phyloP scores from a whole-genome alignment of 2,329 filamentous ascomycete species.

The Epichloe coenophiala region DNA sequence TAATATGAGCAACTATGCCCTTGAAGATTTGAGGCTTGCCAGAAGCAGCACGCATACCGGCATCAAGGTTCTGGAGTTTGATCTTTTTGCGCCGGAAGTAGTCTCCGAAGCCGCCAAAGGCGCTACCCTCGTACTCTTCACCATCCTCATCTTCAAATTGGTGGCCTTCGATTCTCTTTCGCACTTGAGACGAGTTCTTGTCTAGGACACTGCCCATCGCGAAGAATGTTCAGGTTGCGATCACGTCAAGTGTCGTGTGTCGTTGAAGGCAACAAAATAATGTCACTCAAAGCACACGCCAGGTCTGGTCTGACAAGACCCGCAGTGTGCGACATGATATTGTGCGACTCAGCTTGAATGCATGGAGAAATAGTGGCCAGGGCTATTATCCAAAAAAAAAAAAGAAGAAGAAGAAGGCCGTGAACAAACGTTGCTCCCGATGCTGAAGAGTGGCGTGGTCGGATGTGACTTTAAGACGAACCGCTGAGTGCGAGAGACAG shows the following conservation, averaged over 20 bases:
- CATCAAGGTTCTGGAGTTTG: conserved; percentile 91
- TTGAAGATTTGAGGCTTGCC: conserved; percentile 79
- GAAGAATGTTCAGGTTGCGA: neutral
- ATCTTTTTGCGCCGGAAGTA: conserved; percentile 95
- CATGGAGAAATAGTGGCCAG: neutral
- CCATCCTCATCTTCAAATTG: conserved; percentile 69
- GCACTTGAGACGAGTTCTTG: conserved; percentile 47
- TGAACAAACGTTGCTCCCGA: neutral
- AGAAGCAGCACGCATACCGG: conserved; percentile 54
- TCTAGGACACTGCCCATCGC: conserved; percentile 47
- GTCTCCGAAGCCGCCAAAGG: conserved; percentile 79
- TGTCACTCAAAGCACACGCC: no score
- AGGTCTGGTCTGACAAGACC: neutral
- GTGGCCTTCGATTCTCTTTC: conserved; percentile 50
- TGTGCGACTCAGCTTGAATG: neutral
- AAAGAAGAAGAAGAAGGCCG: neutral
- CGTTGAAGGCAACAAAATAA: no score
- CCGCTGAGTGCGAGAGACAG: no score
- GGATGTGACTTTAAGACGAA: neutral
- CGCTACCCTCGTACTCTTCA: conserved; percentile 80
- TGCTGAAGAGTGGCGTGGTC: neutral
- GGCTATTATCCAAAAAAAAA: neutral
- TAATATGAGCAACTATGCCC: conserved; percentile 80
- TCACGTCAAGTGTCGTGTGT: neutral
- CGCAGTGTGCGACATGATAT: neutral